These are phyloP conservation scores for Puccinia triticina DNA, from an alignment of 1,284 basidiomycete genomes.

Conservation along the genomic window DNA sequence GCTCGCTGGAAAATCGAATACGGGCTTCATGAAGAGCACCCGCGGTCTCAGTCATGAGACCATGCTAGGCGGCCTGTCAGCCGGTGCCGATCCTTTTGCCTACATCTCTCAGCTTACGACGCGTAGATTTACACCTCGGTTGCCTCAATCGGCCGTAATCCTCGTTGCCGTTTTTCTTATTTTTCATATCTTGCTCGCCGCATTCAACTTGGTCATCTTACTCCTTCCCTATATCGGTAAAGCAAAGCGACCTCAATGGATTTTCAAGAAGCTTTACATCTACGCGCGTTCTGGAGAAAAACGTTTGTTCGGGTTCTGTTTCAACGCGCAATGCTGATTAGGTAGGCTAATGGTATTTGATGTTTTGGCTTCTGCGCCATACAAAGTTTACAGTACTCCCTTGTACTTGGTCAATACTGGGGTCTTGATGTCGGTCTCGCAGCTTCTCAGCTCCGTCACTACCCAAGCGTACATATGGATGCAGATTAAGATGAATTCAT, in stretches of 20 bases:
- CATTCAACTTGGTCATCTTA: conserved; percentile 18
- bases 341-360: neutral
- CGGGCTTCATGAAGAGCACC: neutral
- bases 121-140: neutral
- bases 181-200: neutral
- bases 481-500: conserved; percentile 10
- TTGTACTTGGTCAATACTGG: conserved; percentile 14
- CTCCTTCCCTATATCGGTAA: neutral
- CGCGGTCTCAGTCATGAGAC: neutral
- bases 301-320: neutral
- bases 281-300: neutral
- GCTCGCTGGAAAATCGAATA: no score
- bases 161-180: neutral
- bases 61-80: neutral
- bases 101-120: neutral
- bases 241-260: neutral
- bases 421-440: neutral
- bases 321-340: neutral
- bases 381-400: conserved; percentile 22
- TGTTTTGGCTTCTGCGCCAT: neutral
- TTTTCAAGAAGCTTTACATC: conserved; percentile 2
- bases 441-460: conserved; percentile 2
- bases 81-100: neutral
- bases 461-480: conserved; percentile 28
- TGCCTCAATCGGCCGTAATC: neutral